phyloP scores from a whole-genome alignment of 1,284 basidiomycete genomes.

The Trametes hirsuta region DNA sequence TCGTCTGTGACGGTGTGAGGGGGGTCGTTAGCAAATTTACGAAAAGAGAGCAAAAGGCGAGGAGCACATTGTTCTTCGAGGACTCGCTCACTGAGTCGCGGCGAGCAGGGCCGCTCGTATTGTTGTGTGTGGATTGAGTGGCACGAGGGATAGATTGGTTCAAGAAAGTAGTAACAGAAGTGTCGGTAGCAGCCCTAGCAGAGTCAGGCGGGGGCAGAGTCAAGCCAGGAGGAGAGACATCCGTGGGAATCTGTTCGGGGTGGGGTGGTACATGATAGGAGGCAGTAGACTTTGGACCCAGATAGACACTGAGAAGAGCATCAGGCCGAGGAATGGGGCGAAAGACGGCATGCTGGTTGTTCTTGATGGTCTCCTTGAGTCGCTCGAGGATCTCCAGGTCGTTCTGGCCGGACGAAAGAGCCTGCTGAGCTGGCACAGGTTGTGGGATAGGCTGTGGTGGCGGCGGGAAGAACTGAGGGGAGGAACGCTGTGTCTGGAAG shows the following conservation, averaged over 20 bases:
- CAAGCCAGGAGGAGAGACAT: conserved; percentile 19
- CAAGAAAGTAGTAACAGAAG: conserved; percentile 6
- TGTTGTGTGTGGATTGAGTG: conserved; percentile 18
- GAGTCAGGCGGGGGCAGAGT: conserved; percentile 5
- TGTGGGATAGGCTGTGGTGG: conserved; percentile 20
- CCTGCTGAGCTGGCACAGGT: conserved; percentile 15
- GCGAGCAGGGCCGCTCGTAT: conserved; percentile 11
- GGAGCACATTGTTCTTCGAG: conserved; percentile 26
- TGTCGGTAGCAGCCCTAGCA: neutral
- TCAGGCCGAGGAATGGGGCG: conserved; percentile 65
- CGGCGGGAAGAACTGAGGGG: conserved; percentile 29
- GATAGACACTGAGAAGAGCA: conserved; percentile 62
- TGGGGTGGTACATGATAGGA: conserved; percentile 42
- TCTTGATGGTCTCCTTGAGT: conserved; percentile 71
- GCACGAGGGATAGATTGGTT: conserved; percentile 9
- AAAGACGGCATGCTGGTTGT: conserved; percentile 70
- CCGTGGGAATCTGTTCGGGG: conserved; percentile 42
- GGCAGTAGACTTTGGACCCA: conserved; percentile 43
- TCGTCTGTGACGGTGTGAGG: conserved; percentile 5
- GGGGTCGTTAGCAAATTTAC: neutral
- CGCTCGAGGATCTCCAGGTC: conserved; percentile 74
- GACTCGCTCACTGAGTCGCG: conserved; percentile 26
- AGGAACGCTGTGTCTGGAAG: conserved; percentile 30
- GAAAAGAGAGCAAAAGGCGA: neutral
- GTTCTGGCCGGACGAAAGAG: conserved; percentile 41